Base-by-base conservation (phyloP, 192 early-diverging fungal species). In the Phlyctochytrium planicorne region DNA sequence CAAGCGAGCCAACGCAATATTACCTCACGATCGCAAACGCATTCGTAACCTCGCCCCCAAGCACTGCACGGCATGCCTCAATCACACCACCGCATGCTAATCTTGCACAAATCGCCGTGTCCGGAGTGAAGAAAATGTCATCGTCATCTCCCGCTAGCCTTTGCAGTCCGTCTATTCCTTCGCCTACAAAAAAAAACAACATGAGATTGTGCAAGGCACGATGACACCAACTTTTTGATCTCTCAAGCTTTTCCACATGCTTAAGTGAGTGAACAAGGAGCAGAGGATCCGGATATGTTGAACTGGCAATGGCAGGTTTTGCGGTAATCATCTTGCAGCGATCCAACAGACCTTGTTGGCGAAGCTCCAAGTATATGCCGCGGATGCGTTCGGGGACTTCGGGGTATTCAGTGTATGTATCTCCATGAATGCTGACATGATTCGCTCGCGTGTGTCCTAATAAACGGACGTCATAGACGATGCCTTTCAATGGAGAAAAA, bases 21-120 rank as follows among this genome's bases (percentile, higher is more conserved):
- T 14, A 82, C 80, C 80, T 34, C 35, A 98, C 83, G 47, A 96
- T 87, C 0, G 95, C 95, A 65, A 98, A 79, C 0, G 89, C 94
- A 65, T 94, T 93, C 14, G 80, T 61, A 30, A 94, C 80, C 20
- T 69, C 63, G 24, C 89, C 87, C 0, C 32, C 65, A 17, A 83
- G 84, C 0, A 98, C 92, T 20, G 86, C 87, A 29, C 84, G 73
- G 65, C 91, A 91, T 3, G 90, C 68, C 50, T 88, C 80, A 30
- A 95, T 78, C 3, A 91, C 79, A 32, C 89, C 90, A 32, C 91
- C 93, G 20, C 89, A 90, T 3, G 93, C 85, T 53, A 95, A 69
- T 14, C 82, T 67, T 0, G 93, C 89, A n/a, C 31, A 30, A 20
- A 47, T 33, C 3, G 64, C 56, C 14, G 76, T 71, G 0, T 35